Base-by-base conservation (phyloP, 2,329 filamentous ascomycete genomes). In the Colletotrichum kahawae region DNA sequence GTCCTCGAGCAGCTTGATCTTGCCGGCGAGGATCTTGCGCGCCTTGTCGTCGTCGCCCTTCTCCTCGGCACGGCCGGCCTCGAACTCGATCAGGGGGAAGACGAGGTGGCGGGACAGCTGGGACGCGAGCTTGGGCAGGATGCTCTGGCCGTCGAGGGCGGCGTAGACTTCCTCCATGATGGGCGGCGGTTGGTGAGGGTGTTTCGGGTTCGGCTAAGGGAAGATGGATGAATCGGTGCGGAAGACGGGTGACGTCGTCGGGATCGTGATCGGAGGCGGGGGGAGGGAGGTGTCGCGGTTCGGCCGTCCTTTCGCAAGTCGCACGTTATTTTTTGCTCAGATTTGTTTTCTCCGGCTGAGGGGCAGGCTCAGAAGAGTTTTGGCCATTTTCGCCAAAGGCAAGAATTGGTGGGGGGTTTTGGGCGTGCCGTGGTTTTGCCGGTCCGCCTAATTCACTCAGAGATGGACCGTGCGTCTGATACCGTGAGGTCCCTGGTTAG, bases 101-200 rank as follows among this genome's bases (percentile, higher is more conserved):
- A 98, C 94, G 81, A 99, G 90, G 85, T 99, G 97, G 80, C 97
- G 93, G 89, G 98, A 97, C 85, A 99, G 94, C 85, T 97, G 93
- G 79, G 93, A 93, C 84, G 98, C 94, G 82, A 99, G 90, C 87
- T 96, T 95, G 81, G 95, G 95, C 81, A 98, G 91, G 78, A 98
- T 92, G 84, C 93, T 77, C 68, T 77, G 75, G 67, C 75, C 71
- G 62, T 76, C 76, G 66, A 77, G 54, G 60, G 76, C 76, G 75
- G 76, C 71, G 62, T 75, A 75, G 51, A 77, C 67, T 63, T 77
- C 76, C 70, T 77, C 76, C 77, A 78, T 78, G 59, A 54, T 78
- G 76, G 76, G 70, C 76, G 36, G 56, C 24, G 29, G 56, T 29
- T 48, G 31, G 65, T 64, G 64, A 62, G 38, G 21, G 14, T 70